Evolutionary conservation across 305 asterid genomes (phyloP).

Genomic region (Striga hermonthica): DNA sequence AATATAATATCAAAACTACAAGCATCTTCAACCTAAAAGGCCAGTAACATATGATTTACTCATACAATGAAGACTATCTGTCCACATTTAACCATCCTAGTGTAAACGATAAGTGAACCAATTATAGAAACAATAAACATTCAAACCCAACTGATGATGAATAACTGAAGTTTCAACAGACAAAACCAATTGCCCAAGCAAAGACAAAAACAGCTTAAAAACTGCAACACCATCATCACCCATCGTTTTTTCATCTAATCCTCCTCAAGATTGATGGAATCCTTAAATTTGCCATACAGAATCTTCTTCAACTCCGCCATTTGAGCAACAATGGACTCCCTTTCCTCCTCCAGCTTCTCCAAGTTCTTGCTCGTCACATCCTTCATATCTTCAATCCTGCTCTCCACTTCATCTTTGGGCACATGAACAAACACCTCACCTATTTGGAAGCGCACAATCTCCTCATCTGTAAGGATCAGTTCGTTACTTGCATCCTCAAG

Average conservation of each 20-base stretch:
- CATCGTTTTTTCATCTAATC: conserved; percentile 39
- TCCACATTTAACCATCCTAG: no score
- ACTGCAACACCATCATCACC: no score
- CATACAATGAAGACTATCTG: no score
- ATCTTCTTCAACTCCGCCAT: conserved; percentile 79
- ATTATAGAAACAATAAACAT: background rate
- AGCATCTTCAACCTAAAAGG: no score
- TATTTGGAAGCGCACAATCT: conserved; percentile 76
- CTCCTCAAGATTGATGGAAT: conserved; percentile 92
- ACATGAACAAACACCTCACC: conserved; percentile 91
- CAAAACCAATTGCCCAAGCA: background rate
- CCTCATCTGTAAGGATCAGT: conserved; percentile 85
- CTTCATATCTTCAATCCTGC: conserved; percentile 72
- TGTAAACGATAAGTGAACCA: no score
- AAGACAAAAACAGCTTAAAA: background rate
- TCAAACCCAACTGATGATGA: background rate
- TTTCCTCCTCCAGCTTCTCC: conserved; percentile 80
- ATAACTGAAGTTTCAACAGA: background rate
- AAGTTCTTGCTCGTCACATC: conserved; percentile 62
- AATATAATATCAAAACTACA: no score
- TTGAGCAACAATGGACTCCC: conserved; percentile 54
- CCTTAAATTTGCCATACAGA: conserved; percentile 76
- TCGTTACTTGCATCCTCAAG: conserved; percentile 93
- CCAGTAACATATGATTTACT: no score
- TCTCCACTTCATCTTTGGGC: conserved; percentile 80